Evolutionary conservation across 179 eudicot species (phyloP).

Genomic region (Drosera spatulata): DNA sequence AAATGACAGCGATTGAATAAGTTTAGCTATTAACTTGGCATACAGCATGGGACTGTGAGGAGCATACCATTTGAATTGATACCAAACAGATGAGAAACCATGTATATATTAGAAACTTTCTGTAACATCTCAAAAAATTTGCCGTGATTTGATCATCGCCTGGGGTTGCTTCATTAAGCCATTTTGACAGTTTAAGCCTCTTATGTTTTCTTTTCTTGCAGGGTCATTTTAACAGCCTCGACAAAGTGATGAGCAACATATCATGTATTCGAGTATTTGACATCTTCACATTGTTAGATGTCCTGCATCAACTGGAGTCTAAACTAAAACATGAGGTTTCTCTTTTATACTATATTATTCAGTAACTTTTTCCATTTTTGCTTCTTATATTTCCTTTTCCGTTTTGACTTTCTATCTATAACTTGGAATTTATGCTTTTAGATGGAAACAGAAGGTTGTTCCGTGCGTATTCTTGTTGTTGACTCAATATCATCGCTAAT

Average conservation of each 20-base stretch:
- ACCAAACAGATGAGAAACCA: too few species aligned
- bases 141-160: too few species aligned
- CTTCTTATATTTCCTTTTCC: not conserved
- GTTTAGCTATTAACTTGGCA: too few species aligned
- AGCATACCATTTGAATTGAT: too few species aligned
- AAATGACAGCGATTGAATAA: too few species aligned
- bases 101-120: too few species aligned
- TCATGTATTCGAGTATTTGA: constrained; percentile 51
- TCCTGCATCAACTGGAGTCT: constrained; percentile 47
- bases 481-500: constrained; percentile 85
- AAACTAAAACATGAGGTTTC: constrained; percentile 53
- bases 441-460: constrained; percentile 26
- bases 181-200: not conserved
- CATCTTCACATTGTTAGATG: constrained; percentile 56
- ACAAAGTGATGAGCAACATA: constrained; percentile 45
- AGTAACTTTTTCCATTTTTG: not conserved
- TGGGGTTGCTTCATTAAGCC: too few species aligned
- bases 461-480: constrained; percentile 48
- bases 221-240: constrained; percentile 30
- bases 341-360: not conserved
- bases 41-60: too few species aligned
- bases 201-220: constrained; percentile 10
- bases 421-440: constrained; percentile 7
- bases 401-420: not conserved
- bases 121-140: too few species aligned